Base-by-base conservation (phyloP, 176 grass and related monocot species). In the Cenchrus purpureus region DNA sequence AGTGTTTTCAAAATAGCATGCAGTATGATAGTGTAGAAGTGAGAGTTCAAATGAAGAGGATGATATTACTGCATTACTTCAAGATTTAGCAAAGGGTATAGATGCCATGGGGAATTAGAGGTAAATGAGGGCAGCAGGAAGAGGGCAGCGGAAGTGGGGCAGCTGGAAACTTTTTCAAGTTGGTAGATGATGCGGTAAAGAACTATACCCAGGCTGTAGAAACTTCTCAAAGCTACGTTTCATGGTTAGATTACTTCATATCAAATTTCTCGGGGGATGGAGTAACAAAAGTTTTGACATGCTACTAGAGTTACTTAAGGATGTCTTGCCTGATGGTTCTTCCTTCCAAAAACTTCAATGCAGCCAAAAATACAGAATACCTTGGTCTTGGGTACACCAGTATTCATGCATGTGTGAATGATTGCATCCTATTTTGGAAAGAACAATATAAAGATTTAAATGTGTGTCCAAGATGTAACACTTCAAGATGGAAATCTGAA, bases 401-500 rank as follows among this genome's bases (percentile, higher is more conserved):
- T 12, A 63, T 31, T 29, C 60, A 63, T 63, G 60, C 25, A 13
- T 44, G 65, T 44, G 65, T 44, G 13, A 68, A 68, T 68, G 65
- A 68, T 43, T 68, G 65, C 65, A 68, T 68, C 15, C 34, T 10
- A 11, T 68, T 68, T 19, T 43, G 34, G 65, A 68, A n/a, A n/a
- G n/a, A 68, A 68, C 34, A 68, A 7, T 15, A 68, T 68, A 16
- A 40, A 16, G 4, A 37, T 1, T 1, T 16, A 67, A 37, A 67
- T 67, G 29, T 40, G 34, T 67, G 64, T 67, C 64, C 64, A 67
- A 68, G 2, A 8, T 68, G 65, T 42, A 42, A 68, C 6, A 68
- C 65, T 8, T 68, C 65, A 68, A 68, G 65, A 42, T 68, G 65
- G 65, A 68, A 68, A 68, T 68, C 34, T 28, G 60, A 29, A 63